These are phyloP conservation scores for Pythium aquatile DNA, from an alignment of 352 stramenopile species.

Conservation along the genomic window DNA sequence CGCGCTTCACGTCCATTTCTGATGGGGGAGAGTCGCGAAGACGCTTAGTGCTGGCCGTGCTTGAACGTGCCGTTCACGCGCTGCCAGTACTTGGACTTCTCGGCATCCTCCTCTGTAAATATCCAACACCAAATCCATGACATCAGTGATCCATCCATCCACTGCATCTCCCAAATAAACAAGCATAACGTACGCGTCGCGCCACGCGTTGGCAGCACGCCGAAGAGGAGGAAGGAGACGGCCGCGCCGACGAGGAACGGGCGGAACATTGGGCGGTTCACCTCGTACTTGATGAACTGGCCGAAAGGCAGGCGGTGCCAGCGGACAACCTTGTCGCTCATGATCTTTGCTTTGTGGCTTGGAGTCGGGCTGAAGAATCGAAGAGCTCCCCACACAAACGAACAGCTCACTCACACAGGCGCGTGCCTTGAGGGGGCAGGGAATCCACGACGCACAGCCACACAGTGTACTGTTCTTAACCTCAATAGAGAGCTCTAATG, in stretches of 20 bases:
- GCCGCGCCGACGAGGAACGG: slow-evolving; percentile 78
- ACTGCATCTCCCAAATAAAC: background rate
- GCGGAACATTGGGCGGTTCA: slow-evolving; percentile 77
- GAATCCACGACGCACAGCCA: slow-evolving; percentile 22
- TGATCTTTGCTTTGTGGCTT: slow-evolving; percentile 25
- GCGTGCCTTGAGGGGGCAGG: slow-evolving; percentile 12
- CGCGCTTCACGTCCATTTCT: slow-evolving; percentile 20
- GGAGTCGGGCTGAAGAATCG: slow-evolving; percentile 4
- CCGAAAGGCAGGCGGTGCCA: slow-evolving; percentile 82
- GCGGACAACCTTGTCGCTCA: slow-evolving; percentile 71
- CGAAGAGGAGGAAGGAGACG: slow-evolving; percentile 79
- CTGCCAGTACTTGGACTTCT: slow-evolving; percentile 87
- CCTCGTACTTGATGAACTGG: slow-evolving; percentile 77
- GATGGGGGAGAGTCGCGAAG: background rate
- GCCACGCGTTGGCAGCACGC: slow-evolving; percentile 72
- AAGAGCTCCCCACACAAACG: slow-evolving; percentile 2
- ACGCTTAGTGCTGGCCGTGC: slow-evolving; percentile 71
- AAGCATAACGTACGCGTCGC: slow-evolving; percentile 46
- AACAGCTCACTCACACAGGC: slow-evolving; percentile 10
- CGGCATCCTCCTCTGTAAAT: slow-evolving; percentile 71
- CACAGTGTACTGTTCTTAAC: slow-evolving; percentile 19
- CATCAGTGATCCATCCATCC: background rate
- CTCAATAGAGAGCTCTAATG: slow-evolving; percentile 11
- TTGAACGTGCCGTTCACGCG: slow-evolving; percentile 82
- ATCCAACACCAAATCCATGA: background rate